Evolutionary conservation across 148 eudicot genomes (phyloP).

Genomic region (Dysphania ambrosioides): DNA sequence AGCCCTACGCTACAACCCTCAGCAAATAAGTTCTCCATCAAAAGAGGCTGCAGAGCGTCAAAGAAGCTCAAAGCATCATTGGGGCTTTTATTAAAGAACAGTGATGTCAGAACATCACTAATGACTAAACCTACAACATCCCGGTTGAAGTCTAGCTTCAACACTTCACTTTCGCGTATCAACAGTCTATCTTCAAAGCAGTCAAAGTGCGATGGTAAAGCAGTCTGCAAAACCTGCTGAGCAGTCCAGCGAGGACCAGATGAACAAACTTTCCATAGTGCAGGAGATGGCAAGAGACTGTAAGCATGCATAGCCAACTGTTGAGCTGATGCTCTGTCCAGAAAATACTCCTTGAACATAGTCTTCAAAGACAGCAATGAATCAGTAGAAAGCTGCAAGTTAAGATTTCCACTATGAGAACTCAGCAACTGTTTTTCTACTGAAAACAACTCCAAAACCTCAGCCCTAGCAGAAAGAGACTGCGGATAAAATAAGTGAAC

Average conservation of each 20-base stretch:
- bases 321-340: constrained; percentile 56
- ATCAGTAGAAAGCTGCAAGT: constrained; percentile 76
- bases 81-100: constrained; percentile 70
- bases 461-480: constrained; percentile 85
- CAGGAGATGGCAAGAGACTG: constrained; percentile 45
- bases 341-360: constrained; percentile 48
- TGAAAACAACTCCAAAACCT: constrained; percentile 81
- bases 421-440: constrained; percentile 93
- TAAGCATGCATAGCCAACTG: constrained; percentile 73
- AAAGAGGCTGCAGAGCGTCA: constrained; percentile 68
- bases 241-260: constrained; percentile 74
- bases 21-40: constrained; percentile 69
- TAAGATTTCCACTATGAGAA: constrained; percentile 90
- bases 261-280: constrained; percentile 41
- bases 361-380: constrained; percentile 65
- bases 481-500: constrained; percentile 96
- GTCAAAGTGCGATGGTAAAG: constrained; percentile 57
- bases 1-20: constrained; percentile 81
- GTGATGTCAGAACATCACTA: constrained; percentile 59
- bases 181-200: constrained; percentile 54
- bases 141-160: constrained; percentile 51
- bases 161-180: constrained; percentile 50
- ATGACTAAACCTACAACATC: constrained; percentile 52
- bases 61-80: constrained; percentile 61
- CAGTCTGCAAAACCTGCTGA: constrained; percentile 61